Conservation (phyloP, 345 rosid genomes). For the Gossypium anomalum region DNA sequence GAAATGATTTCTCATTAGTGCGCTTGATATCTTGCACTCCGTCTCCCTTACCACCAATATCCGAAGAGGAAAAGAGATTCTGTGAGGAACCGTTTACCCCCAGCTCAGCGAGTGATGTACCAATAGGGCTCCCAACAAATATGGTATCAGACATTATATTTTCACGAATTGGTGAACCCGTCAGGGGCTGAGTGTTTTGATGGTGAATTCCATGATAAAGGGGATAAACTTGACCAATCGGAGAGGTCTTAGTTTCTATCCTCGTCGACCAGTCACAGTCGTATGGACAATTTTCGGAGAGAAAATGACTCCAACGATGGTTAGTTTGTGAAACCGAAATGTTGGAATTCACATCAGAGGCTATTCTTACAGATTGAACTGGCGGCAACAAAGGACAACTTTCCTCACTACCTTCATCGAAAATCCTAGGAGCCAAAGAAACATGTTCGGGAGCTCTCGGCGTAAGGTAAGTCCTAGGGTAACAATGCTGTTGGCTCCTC, state of each 20-base stretch:
- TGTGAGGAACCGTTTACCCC: constrained; percentile 27
- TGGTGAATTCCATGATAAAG: constrained; percentile 51
- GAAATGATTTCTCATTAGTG: constrained; percentile 29
- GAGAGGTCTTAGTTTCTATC: constrained; percentile 29
- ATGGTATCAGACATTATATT: constrained; percentile 27
- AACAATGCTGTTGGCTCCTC: constrained; percentile 87
- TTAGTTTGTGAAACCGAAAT: constrained; percentile 25
- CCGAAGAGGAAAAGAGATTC: constrained; percentile 27
- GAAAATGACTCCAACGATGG: constrained; percentile 30
- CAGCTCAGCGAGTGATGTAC: constrained; percentile 35
- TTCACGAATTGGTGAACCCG: constrained; percentile 33
- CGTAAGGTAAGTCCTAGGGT: constrained; percentile 73
- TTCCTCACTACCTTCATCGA: constrained; percentile 30
- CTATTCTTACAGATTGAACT: constrained; percentile 29
- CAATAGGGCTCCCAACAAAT: constrained; percentile 65
- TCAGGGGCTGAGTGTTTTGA: constrained; percentile 31
- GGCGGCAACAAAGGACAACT: constrained; percentile 28
- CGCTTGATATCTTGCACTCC: constrained; percentile 22
- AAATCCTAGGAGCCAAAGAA: constrained; percentile 32
- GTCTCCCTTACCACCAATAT: constrained; percentile 23
- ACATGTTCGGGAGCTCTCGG: constrained; percentile 57
- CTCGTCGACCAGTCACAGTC: constrained; percentile 27
- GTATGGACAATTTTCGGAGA: constrained; percentile 30
- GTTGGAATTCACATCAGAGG: constrained; percentile 16
- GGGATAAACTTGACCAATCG: constrained; percentile 63